Base-by-base conservation (phyloP, 1,284 basidiomycete genomes). In the Schizophyllum amplum region DNA sequence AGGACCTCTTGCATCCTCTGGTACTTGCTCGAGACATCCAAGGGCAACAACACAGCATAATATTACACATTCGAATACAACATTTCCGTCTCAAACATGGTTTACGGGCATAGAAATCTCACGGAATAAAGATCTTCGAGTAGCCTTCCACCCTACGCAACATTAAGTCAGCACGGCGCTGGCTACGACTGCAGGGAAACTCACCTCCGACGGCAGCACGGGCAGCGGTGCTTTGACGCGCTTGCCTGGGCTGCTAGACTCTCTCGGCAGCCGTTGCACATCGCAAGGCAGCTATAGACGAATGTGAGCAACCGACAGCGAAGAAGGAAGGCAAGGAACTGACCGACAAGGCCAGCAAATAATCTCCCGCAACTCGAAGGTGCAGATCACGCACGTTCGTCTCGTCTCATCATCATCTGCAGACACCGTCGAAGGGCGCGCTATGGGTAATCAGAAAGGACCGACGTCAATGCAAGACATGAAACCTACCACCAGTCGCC, bases 301-400 rank as follows among this genome's bases (percentile, higher is more conserved):
- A 24, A 24, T 46, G 47, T 49, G 23, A 7, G 27, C 46, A n/a
- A 51, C 26, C 6, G 27, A 24, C 23, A 51, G 25, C 54, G 15
- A 46, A 25, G 47, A 49, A 17, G 23, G n/a, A 57, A 53, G 49
- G 13, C 47, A 48, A 26, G 48, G 33, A 21, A 74, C 84, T 63
- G 63, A 85, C 84, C 87, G 79, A 68, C 87, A 90, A 21, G 87
- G 87, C 87, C 87, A 90, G 63, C 86, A 90, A 53, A 90, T 86
- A 55, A 90, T 79, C 63, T 86, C 81, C 51, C 87, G 72, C 21
- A 77, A 72, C 62, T 86, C 84, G n/a, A 73, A 72, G n/a, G 83
- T 87, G 64, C 87, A 90, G 55, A 90, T 78, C 2, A 90, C 87
- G 66, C 87, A 90, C 58, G 73, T 77, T 55, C 73, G 71, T 59